Conservation (phyloP, 2,329 filamentous ascomycete genomes). For the Camillea tinctor region DNA sequence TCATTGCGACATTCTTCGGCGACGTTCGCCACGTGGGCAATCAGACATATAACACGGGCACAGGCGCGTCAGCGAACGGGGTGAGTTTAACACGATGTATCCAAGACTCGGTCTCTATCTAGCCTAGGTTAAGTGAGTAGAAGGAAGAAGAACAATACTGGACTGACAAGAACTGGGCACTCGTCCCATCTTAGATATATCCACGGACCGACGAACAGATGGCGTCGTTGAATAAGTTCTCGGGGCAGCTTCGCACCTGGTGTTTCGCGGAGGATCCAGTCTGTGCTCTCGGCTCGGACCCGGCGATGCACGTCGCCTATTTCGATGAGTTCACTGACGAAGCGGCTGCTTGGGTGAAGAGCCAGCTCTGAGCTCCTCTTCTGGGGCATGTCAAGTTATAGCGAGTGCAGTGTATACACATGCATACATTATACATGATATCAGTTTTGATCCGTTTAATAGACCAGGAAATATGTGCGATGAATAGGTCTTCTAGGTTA, state of each 20-base stretch:
- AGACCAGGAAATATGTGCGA: too few relatives aligned
- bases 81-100: slow-evolving; percentile 9
- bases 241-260: slow-evolving; percentile 17
- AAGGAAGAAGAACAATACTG: too few relatives aligned
- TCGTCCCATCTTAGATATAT: slow-evolving; percentile 10
- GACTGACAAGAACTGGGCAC: not conserved
- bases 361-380: slow-evolving; percentile 15
- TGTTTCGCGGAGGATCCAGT: slow-evolving; percentile 25
- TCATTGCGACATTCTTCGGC: slow-evolving; percentile 26
- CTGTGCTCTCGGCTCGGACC: slow-evolving; percentile 22
- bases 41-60: slow-evolving; percentile 28
- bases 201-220: slow-evolving; percentile 19
- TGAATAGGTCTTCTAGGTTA: too few relatives aligned
- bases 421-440: too few relatives aligned
- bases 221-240: slow-evolving; percentile 16
- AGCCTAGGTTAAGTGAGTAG: too few relatives aligned
- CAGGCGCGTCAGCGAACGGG: slow-evolving; percentile 20
- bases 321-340: slow-evolving; percentile 24
- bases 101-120: too few relatives aligned
- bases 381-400: not conserved
- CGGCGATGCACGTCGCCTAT: slow-evolving; percentile 25
- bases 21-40: slow-evolving; percentile 28
- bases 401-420: not conserved
- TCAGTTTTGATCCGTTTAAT: too few relatives aligned
- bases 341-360: slow-evolving; percentile 26